Percentiles rank a stretch among this genome's conserved stretches.
Conservation (phyloP, 768 basidiomycete species). For the Tephrocybe sp. region DNA sequence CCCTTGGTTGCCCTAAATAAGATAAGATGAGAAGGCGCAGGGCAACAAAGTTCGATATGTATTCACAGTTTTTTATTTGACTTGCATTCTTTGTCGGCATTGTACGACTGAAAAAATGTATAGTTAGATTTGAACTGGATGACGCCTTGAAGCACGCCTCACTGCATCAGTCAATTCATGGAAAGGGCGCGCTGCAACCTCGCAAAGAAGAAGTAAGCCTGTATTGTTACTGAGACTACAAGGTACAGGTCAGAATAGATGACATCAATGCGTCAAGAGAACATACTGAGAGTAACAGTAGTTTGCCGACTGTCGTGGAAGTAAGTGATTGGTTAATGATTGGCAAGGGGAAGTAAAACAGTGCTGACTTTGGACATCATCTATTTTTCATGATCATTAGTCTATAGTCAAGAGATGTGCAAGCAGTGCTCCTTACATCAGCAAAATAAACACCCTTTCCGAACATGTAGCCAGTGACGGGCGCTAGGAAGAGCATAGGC, state of each 20-base stretch:
- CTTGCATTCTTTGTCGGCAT: conserved; percentile 51
- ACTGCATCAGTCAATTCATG: conserved; percentile 44
- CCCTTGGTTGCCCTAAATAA: conserved; percentile 51
- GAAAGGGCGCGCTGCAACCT: conserved; percentile 58
- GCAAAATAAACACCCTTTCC: conserved; percentile 69
- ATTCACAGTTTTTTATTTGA: conserved; percentile 35
- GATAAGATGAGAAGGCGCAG: background rate
- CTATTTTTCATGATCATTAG: conserved; percentile 25
- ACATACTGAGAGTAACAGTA: conserved; percentile 54
- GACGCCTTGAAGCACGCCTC: conserved; percentile 5
- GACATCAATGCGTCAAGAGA: background rate
- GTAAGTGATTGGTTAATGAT: background rate
- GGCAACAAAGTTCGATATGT: background rate
- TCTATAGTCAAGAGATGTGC: background rate
- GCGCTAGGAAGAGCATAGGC: conserved; percentile 30
- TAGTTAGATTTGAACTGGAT: background rate
- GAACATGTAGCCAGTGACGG: conserved; percentile 63
- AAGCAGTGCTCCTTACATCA: conserved; percentile 38
- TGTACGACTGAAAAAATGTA: conserved; percentile 34
- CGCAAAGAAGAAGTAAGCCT: conserved; percentile 60
- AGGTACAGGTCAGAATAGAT: conserved; percentile 8
- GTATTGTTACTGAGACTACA: conserved; percentile 49
- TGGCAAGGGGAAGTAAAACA: background rate
- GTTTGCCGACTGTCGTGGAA: conserved; percentile 44
- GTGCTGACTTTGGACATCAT: conserved; percentile 62